Evolutionary conservation across 1,284 basidiomycete genomes (phyloP), one percentile per base, ranked within the genome.

Genomic region (Chalciporus sp.): DNA sequence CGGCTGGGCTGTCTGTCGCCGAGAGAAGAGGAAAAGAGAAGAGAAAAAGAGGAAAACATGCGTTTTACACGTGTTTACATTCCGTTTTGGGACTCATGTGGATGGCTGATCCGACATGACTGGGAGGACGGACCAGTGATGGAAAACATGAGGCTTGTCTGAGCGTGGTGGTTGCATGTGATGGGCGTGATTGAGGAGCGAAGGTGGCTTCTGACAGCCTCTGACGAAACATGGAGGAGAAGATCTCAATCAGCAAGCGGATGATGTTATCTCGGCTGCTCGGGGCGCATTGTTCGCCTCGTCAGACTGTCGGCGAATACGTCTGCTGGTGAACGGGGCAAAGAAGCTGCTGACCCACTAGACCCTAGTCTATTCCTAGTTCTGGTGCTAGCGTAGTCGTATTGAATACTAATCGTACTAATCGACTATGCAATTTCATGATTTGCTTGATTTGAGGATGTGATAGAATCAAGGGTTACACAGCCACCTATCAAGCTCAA

Each of bases 401-500:
- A 19, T 19, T 28, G 19, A 27, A 44, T 17, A 20, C 20, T 42
- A 7, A 14, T 27, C 11, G 12, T 33, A 40, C 6, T 28, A 12
- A 1, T 11, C 6, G 46, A 47, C 20, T 27, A n/a, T 17, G 7
- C n/a, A 8, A 10, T 3, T 39, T 39, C 37, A 39, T 39, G 37
- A 39, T 39, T 39, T n/a, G n/a, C 37, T 37, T 37, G 35, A 37
- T 37, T 37, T 37, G 35, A 37, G n/a, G 37, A 19, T 42, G 42
- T 47, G 49, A 53, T 49, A 41, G 19, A 28, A 23, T 23, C 12
- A 42, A 17, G 33, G n/a, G 4, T 0, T 28, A 48, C 64, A 66
- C 64, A 70, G 65, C 65, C 65, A 66, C 68, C 29, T 7, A 55
- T 58, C 62, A 52, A 41, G 60, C 65, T 66, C 65, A 70, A 67